These are phyloP conservation scores for Emergomyces orientalis DNA, from an alignment of 2,329 filamentous ascomycete species.

Conservation along the genomic window DNA sequence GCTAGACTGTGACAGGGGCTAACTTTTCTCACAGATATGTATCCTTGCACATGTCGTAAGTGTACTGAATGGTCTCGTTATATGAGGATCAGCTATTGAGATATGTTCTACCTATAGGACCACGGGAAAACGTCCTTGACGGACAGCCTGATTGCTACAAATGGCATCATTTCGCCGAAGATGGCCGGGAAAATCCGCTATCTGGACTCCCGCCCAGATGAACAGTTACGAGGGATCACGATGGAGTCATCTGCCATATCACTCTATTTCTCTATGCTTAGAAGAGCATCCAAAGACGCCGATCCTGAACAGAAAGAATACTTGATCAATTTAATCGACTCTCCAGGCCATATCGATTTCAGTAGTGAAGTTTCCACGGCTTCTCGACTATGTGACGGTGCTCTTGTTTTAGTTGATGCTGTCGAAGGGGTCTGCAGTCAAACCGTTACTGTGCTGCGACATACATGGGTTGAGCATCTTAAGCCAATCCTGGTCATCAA, in stretches of 20 bases:
- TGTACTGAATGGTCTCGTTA: conserved; percentile 17
- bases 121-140: conserved; percentile 98
- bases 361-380: conserved; percentile 97
- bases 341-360: conserved; percentile 96
- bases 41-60: conserved; percentile 83
- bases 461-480: conserved; percentile 91
- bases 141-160: conserved; percentile 91
- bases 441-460: conserved; percentile 89
- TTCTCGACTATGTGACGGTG: conserved; percentile 86
- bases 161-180: conserved; percentile 98
- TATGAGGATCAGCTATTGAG: conserved; percentile 7
- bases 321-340: conserved; percentile 94
- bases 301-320: conserved; percentile 73
- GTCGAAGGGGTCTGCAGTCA: conserved; percentile 98
- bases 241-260: conserved; percentile 99
- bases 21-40: conserved; percentile 58
- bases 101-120: conserved; percentile 47
- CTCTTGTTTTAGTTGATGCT: conserved; percentile 87
- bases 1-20: conserved; percentile 19
- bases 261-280: conserved; percentile 84
- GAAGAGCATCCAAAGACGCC: conserved; percentile 59
- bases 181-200: conserved; percentile 96
- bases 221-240: conserved; percentile 94
- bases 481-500: conserved; percentile 94
- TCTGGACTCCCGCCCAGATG: conserved; percentile 89